phyloP scores from a whole-genome alignment of 169 alveolate species.

The Cystoisospora suis region DNA sequence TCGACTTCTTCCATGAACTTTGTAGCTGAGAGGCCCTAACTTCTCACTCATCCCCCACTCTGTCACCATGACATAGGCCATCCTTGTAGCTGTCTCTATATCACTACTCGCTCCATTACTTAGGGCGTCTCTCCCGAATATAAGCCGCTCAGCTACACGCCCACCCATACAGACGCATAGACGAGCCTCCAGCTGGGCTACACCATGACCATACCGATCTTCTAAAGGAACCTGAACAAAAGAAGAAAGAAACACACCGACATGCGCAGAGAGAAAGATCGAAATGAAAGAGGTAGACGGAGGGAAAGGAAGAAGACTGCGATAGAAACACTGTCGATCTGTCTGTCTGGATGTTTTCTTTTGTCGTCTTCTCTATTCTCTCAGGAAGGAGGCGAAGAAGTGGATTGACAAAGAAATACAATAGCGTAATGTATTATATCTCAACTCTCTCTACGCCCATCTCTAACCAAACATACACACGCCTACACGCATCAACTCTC shows the following conservation, averaged over 20 bases:
- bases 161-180: slow-evolving; percentile 97
- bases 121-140: slow-evolving; percentile 87
- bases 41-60: slow-evolving; percentile 92
- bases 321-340: neutral
- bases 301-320: neutral
- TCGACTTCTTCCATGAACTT: slow-evolving; percentile 34
- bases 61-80: slow-evolving; percentile 88
- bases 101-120: slow-evolving; percentile 94
- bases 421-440: too few relatives aligned
- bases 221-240: slow-evolving; percentile 75
- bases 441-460: too few relatives aligned
- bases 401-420: too few relatives aligned
- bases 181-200: slow-evolving; percentile 88
- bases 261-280: slow-evolving; percentile 36
- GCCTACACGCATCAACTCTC: too few relatives aligned
- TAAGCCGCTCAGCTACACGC: slow-evolving; percentile 93
- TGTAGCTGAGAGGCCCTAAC: slow-evolving; percentile 82
- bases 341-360: too few relatives aligned
- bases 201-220: slow-evolving; percentile 84
- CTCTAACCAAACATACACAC: too few relatives aligned
- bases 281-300: too few relatives aligned
- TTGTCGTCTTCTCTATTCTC: too few relatives aligned
- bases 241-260: neutral
- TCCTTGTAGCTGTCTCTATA: slow-evolving; percentile 85
- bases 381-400: too few relatives aligned